Conservation (phyloP, 139 green algal genomes). For the Chlamydomonas eustigma region DNA sequence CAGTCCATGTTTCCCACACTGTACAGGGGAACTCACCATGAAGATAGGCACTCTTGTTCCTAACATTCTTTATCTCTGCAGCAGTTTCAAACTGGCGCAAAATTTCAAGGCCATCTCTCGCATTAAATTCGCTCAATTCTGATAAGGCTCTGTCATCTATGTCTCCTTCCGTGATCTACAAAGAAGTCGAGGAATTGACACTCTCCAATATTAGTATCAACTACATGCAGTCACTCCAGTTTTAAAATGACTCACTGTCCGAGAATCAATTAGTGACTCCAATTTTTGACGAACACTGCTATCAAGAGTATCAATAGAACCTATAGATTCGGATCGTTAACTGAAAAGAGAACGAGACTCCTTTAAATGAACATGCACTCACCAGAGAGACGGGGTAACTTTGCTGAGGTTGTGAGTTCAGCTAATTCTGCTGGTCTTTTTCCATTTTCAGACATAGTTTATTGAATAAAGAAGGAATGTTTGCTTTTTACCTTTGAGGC, state of each 20-base stretch:
- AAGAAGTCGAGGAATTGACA: not conserved
- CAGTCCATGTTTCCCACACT: too few species aligned
- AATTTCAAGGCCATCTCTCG: not conserved
- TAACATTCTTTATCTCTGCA: not conserved
- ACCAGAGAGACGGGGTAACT: too few species aligned
- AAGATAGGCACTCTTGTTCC: constrained; percentile 11
- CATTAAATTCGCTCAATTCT: not conserved
- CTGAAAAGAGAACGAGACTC: too few species aligned
- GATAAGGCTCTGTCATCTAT: not conserved
- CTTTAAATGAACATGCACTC: too few species aligned
- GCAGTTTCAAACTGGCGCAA: constrained; percentile 1
- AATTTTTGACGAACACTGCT: not conserved
- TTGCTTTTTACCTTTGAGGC: too few species aligned
- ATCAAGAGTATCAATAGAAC: not conserved
- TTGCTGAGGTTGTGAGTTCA: too few species aligned
- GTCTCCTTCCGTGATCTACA: not conserved
- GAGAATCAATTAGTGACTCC: not conserved
- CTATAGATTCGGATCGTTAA: too few species aligned
- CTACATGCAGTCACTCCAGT: not conserved
- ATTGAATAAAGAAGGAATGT: too few species aligned
- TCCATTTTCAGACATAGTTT: too few species aligned
- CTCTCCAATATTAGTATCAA: not conserved
- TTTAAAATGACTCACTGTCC: not conserved
- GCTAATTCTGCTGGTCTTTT: too few species aligned
- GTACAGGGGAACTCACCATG: not conserved